Percentiles rank a stretch among this genome's conserved stretches.
Conservation (phyloP, 2,329 filamentous ascomycete genomes). For the Cadophora sp. region DNA sequence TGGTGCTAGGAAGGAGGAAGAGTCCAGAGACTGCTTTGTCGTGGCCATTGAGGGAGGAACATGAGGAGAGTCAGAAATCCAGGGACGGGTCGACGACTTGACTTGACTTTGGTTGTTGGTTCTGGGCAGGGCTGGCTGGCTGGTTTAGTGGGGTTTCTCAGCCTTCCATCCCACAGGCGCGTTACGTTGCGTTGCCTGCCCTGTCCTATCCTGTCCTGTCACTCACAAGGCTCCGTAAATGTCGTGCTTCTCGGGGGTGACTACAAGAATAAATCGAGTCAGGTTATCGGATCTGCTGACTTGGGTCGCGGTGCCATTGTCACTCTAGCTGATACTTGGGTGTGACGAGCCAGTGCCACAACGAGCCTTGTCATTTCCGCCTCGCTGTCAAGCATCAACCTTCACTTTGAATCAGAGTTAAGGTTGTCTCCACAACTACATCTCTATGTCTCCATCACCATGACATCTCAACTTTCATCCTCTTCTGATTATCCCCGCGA, state of each 20-base stretch:
- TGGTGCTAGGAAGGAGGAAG: slow-evolving; percentile 55
- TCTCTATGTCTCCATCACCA: slow-evolving; percentile 26
- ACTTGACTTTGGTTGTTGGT: not conserved
- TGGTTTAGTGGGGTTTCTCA: slow-evolving; percentile 18
- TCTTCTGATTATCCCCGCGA: slow-evolving; percentile 20
- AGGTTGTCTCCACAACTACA: not conserved
- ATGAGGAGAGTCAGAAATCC: slow-evolving; percentile 12
- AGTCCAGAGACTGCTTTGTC: slow-evolving; percentile 37
- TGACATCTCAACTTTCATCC: slow-evolving; percentile 24
- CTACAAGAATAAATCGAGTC: not conserved
- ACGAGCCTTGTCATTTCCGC: slow-evolving; percentile 25
- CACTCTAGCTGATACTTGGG: slow-evolving; percentile 4
- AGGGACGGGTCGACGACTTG: not conserved
- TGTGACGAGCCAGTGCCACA: slow-evolving; percentile 1
- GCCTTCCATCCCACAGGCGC: slow-evolving; percentile 5
- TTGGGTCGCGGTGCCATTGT: not conserved
- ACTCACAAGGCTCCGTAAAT: slow-evolving; percentile 14
- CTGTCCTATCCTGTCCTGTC: too few relatives aligned
- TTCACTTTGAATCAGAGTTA: slow-evolving; percentile 5
- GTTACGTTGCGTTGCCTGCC: too few relatives aligned
- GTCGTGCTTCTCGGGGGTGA: not conserved
- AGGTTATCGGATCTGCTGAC: not conserved
- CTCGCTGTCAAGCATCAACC: not conserved
- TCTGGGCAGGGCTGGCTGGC: slow-evolving; percentile 1
- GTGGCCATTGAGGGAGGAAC: slow-evolving; percentile 29